Base-by-base conservation (phyloP, 768 basidiomycete genomes). In the Pholiota microspora region DNA sequence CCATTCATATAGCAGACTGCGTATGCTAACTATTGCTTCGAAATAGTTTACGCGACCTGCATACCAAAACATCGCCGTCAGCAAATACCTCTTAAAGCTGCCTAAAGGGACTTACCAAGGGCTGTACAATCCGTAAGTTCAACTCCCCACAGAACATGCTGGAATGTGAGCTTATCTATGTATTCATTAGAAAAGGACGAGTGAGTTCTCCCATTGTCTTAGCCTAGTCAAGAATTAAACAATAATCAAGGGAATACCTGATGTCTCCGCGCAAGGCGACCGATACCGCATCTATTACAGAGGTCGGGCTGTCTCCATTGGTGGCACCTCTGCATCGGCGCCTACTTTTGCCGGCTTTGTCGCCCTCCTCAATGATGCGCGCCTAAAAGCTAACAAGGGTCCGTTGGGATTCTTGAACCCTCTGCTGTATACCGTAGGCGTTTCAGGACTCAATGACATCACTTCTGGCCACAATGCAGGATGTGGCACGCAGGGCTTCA, bases 361-460 rank as follows among this genome's bases (percentile, higher is more conserved):
- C 12, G 75, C 86, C 3, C 76, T 89, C 57, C 68, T 89, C 51
- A 88, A 88, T 49, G 84, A 88, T 51, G 82, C 78, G 2, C 78
- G 83, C 7, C 64, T 86, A 16, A 58, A 56, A 45, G 66, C 68
- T 1, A 69, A 69, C 0, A 67, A 71, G 49, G 61, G 67, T 7
- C 54, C 84, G 23, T 69, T 88, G 15, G 86, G 86, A 0, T 86
- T 87, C 69, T 69, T 89, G 57, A 88, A 88, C 65, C 86, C 84
- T 2, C 71, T 84, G 44, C 51, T 88, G 2, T 88, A 88, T 62
- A 66, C 67, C n/a, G 63, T 57, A n/a, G 72, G 72, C 6, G 45
- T 62, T 12, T 40, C 46, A 7, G 78, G 71, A 0, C 69, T 87
- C 51, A 85, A 83, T 51, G 86, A 88, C 59, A 78, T 88, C 59